Evolutionary conservation across 129 eudicot species (phyloP).

Genomic region (Smallanthus sonchifolius): DNA sequence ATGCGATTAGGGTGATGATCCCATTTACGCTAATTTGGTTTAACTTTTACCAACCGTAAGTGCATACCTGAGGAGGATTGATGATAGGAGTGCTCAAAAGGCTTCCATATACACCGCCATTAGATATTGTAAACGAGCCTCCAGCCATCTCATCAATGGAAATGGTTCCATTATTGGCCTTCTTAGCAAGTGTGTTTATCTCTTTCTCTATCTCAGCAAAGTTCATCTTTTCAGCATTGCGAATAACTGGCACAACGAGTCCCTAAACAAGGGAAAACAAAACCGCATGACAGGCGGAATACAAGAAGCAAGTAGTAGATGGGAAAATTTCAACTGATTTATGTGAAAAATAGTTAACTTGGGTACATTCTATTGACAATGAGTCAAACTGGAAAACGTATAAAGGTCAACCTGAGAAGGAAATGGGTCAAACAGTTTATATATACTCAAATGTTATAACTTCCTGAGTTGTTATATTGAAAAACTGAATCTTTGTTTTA

Average conservation of each 20-base stretch:
- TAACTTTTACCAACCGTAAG: not conserved
- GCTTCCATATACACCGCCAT: constrained; percentile 98
- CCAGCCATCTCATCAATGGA: constrained; percentile 98
- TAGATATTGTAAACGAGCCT: constrained; percentile 89
- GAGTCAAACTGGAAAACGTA: not conserved
- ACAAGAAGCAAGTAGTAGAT: not conserved
- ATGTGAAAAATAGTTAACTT: not conserved
- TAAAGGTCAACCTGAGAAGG: not conserved
- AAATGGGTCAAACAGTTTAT: not conserved
- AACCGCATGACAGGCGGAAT: not conserved
- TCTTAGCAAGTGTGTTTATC: constrained; percentile 82
- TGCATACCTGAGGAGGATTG: constrained; percentile 85
- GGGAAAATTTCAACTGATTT: not conserved
- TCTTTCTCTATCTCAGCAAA: constrained; percentile 81
- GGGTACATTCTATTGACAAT: not conserved
- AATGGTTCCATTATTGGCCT: constrained; percentile 79
- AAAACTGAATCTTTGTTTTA: not conserved
- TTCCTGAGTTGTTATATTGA: not conserved
- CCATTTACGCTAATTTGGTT: not conserved
- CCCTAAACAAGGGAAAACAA: constrained; percentile 37
- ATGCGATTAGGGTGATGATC: not conserved
- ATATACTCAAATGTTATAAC: not conserved
- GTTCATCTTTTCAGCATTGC: constrained; percentile 67
- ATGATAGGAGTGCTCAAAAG: constrained; percentile 97
- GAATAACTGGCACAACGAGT: constrained; percentile 77